A percentile compares a stretch with the other conserved stretches of the same genome.
Conservation (phyloP, 768 basidiomycete species). For the Gelatoporia subvermispora region DNA sequence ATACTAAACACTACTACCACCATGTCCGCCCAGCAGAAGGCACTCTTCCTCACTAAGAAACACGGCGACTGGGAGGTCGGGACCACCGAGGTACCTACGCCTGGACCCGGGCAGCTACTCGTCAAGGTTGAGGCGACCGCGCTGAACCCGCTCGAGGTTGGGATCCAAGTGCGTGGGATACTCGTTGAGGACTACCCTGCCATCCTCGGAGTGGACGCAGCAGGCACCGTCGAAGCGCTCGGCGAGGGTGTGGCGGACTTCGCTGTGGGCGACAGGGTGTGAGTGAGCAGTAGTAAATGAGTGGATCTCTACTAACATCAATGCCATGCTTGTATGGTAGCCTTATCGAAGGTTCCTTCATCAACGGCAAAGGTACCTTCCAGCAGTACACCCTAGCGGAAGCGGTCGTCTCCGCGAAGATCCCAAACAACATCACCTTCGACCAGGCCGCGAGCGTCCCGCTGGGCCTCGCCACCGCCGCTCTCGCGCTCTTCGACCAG, state of each 20-base stretch:
- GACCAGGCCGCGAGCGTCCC: constrained; percentile 41
- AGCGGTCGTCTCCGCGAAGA: constrained; percentile 25
- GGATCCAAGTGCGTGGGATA: constrained; percentile 15
- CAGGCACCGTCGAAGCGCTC: constrained; percentile 20
- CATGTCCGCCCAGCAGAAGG: constrained; percentile 8
- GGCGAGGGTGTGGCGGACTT: constrained; percentile 31
- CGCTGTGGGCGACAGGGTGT: constrained; percentile 31
- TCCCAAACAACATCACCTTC: constrained; percentile 32
- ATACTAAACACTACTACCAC: no score
- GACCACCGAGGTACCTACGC: constrained; percentile 21
- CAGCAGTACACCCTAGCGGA: constrained; percentile 24
- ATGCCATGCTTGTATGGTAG: no score
- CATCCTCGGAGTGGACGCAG: constrained; percentile 17
- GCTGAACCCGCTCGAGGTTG: constrained; percentile 36
- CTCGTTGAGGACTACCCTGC: constrained; percentile 17
- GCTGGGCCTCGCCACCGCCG: constrained; percentile 33
- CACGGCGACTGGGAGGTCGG: constrained; percentile 7
- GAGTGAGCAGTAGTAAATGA: not conserved
- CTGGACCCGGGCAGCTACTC: constrained; percentile 36
- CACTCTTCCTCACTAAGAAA: constrained; percentile 8
- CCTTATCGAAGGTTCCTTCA: constrained; percentile 15
- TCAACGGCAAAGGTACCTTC: constrained; percentile 12
- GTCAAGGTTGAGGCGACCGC: constrained; percentile 35
- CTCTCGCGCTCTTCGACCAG: constrained; percentile 28
- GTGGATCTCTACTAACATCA: no score